These are phyloP conservation scores for Dissophora globulifera DNA, from an alignment of 192 early-diverging fungal genomes.

Conservation along the genomic window DNA sequence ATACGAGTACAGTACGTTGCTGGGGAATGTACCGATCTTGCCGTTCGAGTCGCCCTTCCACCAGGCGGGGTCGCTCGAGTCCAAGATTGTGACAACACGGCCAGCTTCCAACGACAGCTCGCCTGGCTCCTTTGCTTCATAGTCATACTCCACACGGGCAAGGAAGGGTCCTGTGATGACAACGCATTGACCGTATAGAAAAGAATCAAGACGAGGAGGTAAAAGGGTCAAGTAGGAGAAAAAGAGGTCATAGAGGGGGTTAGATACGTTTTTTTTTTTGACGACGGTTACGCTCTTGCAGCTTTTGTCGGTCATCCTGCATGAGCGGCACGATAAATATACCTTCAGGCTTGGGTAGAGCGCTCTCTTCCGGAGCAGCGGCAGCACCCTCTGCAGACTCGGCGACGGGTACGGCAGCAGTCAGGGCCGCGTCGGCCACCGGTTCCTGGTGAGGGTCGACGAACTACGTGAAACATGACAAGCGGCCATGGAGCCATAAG, in stretches of 20 bases:
- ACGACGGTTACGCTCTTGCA: not conserved
- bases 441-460: slow-evolving; percentile 32
- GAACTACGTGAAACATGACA: too few species aligned
- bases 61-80: slow-evolving; percentile 70
- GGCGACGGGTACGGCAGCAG: not conserved
- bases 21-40: slow-evolving; percentile 74
- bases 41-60: slow-evolving; percentile 76
- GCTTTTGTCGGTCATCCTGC: too few species aligned
- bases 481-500: too few species aligned
- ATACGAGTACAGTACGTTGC: slow-evolving; percentile 64
- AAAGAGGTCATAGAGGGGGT: not conserved
- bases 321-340: not conserved
- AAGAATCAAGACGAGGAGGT: too few species aligned
- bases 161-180: slow-evolving; percentile 46
- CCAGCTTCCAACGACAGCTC: slow-evolving; percentile 74
- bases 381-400: slow-evolving; percentile 2
- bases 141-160: slow-evolving; percentile 77
- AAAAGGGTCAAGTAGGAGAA: too few species aligned
- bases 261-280: not conserved
- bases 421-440: not conserved
- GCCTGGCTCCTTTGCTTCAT: slow-evolving; percentile 69
- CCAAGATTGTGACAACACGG: slow-evolving; percentile 76
- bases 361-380: slow-evolving; percentile 3
- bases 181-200: too few species aligned
- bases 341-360: slow-evolving; percentile 39